Percentiles rank a stretch among this genome's conserved stretches.
phyloP scores from a whole-genome alignment of 805 yeast genomes.

The Cyberlindnera lachancei region DNA sequence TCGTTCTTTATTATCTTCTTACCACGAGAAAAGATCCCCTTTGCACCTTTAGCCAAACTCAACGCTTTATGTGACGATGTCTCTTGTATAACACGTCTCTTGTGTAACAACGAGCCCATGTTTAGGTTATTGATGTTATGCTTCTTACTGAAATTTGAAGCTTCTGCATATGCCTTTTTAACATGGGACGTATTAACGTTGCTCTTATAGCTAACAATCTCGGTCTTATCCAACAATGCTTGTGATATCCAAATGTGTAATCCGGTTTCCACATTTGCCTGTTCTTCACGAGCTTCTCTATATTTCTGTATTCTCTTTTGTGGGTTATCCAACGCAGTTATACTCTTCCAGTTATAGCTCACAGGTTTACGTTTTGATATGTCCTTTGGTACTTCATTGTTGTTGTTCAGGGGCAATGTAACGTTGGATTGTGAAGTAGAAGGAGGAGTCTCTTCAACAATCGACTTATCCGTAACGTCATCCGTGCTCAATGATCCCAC shows the following conservation, averaged over 20 bases:
- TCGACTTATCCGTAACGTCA: not conserved
- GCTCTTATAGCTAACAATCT: conserved; percentile 21
- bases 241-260: conserved; percentile 45
- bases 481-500: conserved; percentile 3
- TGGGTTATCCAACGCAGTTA: conserved; percentile 33
- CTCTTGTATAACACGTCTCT: conserved; percentile 42
- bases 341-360: conserved; percentile 32
- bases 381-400: too few species aligned
- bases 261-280: conserved; percentile 44
- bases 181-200: conserved; percentile 35
- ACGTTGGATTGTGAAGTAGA: not conserved
- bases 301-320: conserved; percentile 34
- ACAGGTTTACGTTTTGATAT: conserved; percentile 5
- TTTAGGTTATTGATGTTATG: conserved; percentile 33
- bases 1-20: conserved; percentile 38
- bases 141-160: conserved; percentile 24
- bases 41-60: conserved; percentile 47
- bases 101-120: conserved; percentile 39
- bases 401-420: too few species aligned
- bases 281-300: conserved; percentile 36
- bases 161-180: conserved; percentile 58
- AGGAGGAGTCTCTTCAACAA: not conserved
- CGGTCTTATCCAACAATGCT: conserved; percentile 26
- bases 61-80: conserved; percentile 42
- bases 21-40: conserved; percentile 49